phyloP scores from a whole-genome alignment of 768 basidiomycete species.

The Boletus rubescentipes region DNA sequence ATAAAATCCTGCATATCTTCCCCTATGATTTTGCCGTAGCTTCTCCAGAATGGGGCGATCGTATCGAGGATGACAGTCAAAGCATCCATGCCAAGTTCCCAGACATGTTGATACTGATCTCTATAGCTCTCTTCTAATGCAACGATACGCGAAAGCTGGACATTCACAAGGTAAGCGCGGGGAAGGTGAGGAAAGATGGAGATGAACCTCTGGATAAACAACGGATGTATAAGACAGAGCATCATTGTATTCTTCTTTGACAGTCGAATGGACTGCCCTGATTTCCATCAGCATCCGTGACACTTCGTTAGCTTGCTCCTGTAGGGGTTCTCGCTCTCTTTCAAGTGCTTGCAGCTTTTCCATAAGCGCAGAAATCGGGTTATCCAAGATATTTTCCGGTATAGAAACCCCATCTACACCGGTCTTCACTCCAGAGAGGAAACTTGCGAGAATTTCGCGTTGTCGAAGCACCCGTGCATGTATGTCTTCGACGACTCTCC shows the following conservation, averaged over 20 bases:
- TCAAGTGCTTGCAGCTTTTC: constrained; percentile 52
- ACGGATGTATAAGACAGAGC: constrained; percentile 68
- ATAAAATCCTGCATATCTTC: constrained; percentile 79
- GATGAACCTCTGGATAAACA: constrained; percentile 71
- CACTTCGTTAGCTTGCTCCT: constrained; percentile 48
- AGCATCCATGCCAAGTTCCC: constrained; percentile 79
- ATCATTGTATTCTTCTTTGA: constrained; percentile 65
- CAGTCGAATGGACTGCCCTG: constrained; percentile 50
- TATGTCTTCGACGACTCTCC: constrained; percentile 77
- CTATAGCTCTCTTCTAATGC: constrained; percentile 76
- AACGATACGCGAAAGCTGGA: constrained; percentile 65
- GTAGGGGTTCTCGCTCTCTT: constrained; percentile 43
- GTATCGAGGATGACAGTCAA: constrained; percentile 74
- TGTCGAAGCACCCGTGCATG: constrained; percentile 61
- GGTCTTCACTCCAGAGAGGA: constrained; percentile 34
- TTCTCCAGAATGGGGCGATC: constrained; percentile 79
- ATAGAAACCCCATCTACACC: constrained; percentile 4
- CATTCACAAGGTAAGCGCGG: constrained; percentile 4
- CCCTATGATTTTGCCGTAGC: constrained; percentile 78
- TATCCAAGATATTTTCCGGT: constrained; percentile 47
- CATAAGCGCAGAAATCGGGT: constrained; percentile 51
- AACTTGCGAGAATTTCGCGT: constrained; percentile 51
- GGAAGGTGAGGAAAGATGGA: not conserved
- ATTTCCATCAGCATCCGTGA: constrained; percentile 49
- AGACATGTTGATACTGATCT: constrained; percentile 77